Conservation (phyloP, 768 basidiomycete species). For the Gymnopilus dilepis region DNA sequence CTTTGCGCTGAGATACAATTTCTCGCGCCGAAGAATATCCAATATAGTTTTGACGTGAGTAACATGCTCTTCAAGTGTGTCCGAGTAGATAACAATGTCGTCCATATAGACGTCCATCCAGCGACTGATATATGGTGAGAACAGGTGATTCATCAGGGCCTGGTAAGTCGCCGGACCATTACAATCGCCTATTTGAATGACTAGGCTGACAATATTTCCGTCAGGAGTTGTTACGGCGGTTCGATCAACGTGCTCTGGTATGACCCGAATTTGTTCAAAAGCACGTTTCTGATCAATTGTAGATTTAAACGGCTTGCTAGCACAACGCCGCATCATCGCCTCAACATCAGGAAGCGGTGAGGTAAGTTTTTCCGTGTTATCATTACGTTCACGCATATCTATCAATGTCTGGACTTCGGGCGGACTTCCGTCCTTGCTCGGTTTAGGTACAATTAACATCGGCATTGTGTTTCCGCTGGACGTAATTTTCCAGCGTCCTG, state of each 20-base stretch:
- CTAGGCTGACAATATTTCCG: no score
- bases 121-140: slow-evolving; percentile 36
- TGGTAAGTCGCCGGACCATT: slow-evolving; percentile 40
- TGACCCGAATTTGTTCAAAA: slow-evolving; percentile 18
- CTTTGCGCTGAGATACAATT: slow-evolving; percentile 34
- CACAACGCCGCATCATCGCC: no score
- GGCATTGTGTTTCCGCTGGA: slow-evolving; percentile 38
- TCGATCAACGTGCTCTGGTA: slow-evolving; percentile 11
- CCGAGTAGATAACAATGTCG: slow-evolving; percentile 42
- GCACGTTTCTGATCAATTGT: slow-evolving; percentile 11
- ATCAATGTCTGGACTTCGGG: slow-evolving; percentile 33
- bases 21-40: slow-evolving; percentile 27
- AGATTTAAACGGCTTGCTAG: background rate
- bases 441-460: slow-evolving; percentile 36
- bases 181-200: no score
- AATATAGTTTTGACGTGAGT: slow-evolving; percentile 35
- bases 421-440: slow-evolving; percentile 25
- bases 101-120: slow-evolving; percentile 37
- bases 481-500: slow-evolving; percentile 32
- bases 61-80: slow-evolving; percentile 38
- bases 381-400: slow-evolving; percentile 38
- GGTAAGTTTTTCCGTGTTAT: slow-evolving; percentile 40
- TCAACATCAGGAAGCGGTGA: slow-evolving; percentile 37
- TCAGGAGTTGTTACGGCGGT: slow-evolving; percentile 15
- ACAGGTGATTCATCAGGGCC: slow-evolving; percentile 39